Conservation (phyloP, 768 basidiomycete species). For the Naganishia randhawae region DNA sequence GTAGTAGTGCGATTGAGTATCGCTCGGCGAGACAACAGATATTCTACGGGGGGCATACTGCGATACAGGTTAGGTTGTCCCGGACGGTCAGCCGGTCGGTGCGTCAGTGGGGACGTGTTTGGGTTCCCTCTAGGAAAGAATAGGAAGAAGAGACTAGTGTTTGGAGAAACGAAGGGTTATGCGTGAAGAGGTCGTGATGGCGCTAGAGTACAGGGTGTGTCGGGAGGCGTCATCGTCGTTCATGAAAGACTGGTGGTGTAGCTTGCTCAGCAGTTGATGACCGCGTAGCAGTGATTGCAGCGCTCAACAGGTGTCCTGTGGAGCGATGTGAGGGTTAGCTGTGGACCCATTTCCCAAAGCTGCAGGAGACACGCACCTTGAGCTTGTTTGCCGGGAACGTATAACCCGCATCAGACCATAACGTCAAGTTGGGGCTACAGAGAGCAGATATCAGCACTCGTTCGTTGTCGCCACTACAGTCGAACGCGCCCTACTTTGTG, state of each 20-base stretch:
- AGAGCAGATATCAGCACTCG: not conserved
- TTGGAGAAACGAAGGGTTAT: not conserved
- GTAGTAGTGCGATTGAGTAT: no score
- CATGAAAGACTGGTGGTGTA: not conserved
- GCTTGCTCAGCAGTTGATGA: not conserved
- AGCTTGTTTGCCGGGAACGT: slow-evolving; percentile 23
- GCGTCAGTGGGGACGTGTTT: not conserved
- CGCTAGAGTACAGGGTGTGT: not conserved
- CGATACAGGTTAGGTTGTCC: not conserved
- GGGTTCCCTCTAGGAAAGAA: not conserved
- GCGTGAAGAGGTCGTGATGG: not conserved
- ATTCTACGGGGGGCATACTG: not conserved
- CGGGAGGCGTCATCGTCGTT: not conserved
- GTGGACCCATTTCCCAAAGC: not conserved
- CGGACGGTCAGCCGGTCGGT: not conserved
- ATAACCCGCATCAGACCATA: not conserved
- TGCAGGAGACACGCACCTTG: slow-evolving; percentile 12
- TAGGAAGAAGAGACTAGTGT: not conserved
- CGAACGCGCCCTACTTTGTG: slow-evolving; percentile 10
- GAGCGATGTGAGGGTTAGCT: not conserved
- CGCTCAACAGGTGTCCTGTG: slow-evolving; percentile 10
- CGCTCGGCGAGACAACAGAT: not conserved
- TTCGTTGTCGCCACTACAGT: not conserved
- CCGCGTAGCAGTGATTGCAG: not conserved
- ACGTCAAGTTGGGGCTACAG: slow-evolving; percentile 14